Evolutionary conservation across 257 asterid genomes (phyloP), one percentile per base, ranked within the genome.

Genomic region (Hygrophila difformis): DNA sequence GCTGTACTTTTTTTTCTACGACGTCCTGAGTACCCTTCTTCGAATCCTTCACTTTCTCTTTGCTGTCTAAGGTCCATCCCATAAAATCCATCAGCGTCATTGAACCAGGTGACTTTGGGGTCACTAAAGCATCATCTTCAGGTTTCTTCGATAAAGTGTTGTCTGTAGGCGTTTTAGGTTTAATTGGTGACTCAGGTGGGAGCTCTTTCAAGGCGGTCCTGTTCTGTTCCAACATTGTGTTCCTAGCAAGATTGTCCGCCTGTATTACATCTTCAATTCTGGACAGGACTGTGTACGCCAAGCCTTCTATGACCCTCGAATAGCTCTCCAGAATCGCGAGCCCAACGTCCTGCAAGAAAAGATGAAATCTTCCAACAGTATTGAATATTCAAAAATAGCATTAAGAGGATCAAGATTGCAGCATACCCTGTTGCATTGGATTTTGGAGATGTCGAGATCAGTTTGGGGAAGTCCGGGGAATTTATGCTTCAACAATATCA

Each of bases 391-490:
- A 3, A 26, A 26, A 26, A 26, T 26, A 8, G 8, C 8, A 8
- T 26, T 8, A 26, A 26, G 31, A 26, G 4, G 31, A 26, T 26
- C 31, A 33, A 18, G 18, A 4, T 2, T 7, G 5, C 2, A 59
- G 39, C 74, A 53, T 80, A 84, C 97, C 56, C 53, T 53, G 63
- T 73, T 81, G 67, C 42, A 69, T 56, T 81, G 88, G 68, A 84
- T 84, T 66, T 87, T 84, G 85, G 70, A 74, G 60, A 84, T 81
- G 74, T 87, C 97, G 14, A 88, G 69, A 57, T 73, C 60, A 38
- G 95, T 84, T 28, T 88, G 95, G 21, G 95, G 81, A n/a, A 81
- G 55, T 26, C 95, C 94, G 8, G 95, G 97, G 65, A 70, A 84
- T 1, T 70, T 70, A 16, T 84, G 89, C 87, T 88, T 76, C 21